These are phyloP conservation scores for Lepidopterella palustris DNA, from an alignment of 495 filamentous ascomycete species.

Conservation along the genomic window DNA sequence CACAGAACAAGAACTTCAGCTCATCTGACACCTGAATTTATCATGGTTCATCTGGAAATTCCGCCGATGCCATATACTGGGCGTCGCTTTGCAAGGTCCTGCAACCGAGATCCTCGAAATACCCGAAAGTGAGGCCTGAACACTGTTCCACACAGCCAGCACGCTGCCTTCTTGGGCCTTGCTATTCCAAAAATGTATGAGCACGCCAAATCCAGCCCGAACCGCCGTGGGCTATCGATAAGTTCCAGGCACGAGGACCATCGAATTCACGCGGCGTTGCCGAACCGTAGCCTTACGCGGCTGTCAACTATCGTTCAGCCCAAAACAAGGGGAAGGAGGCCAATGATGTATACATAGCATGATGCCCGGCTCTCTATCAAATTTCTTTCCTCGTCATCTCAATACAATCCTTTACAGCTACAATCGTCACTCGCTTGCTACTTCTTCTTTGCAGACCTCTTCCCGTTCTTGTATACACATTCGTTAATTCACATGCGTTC, in stretches of 20 bases:
- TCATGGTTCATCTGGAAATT: no score
- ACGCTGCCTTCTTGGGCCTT: not conserved
- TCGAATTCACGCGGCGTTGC: not conserved
- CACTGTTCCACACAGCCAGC: not conserved
- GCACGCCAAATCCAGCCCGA: not conserved
- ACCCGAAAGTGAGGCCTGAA: not conserved
- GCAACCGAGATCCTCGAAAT: no score
- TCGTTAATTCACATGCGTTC: slow-evolving; percentile 21
- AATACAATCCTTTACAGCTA: not conserved
- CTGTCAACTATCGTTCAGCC: not conserved
- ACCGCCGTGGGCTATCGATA: not conserved
- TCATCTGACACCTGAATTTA: no score
- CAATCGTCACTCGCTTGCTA: not conserved
- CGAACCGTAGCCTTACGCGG: not conserved
- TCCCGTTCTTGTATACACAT: not conserved
- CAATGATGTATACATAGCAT: not conserved
- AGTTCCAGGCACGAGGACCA: not conserved
- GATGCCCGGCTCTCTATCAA: not conserved
- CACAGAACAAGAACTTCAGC: no score
- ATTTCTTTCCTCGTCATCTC: not conserved
- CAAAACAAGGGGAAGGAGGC: not conserved
- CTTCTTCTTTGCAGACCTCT: not conserved
- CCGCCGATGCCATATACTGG: no score
- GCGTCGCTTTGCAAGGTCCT: no score
- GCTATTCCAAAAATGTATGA: not conserved